Evolutionary conservation across 1,284 basidiomycete genomes (phyloP), one percentile per base, ranked within the genome.

Genomic region (Ceratobasidium sp.): DNA sequence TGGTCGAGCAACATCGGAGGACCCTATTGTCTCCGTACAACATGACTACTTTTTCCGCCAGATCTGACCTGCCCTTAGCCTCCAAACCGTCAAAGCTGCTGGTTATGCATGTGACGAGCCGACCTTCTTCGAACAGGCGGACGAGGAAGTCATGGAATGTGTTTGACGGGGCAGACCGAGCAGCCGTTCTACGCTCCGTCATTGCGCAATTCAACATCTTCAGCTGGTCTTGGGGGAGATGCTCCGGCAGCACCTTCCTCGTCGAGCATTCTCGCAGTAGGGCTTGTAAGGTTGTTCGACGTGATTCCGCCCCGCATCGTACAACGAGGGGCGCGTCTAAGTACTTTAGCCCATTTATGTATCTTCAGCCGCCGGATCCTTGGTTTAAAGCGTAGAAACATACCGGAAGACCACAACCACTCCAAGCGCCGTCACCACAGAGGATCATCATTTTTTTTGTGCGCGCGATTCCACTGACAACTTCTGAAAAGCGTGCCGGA

Each of bases 71-170:
- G 14, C 2, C n/a, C 16, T 8, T 12, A 27, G 38, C 41, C 14
- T 74, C 70, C n/a, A 64, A 4, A 3, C 41, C 70, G 46, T 74
- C 70, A n/a, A 74, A 62, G 44, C 57, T 64, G 2, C 57, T 62
- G 5, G 70, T 60, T 3, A 74, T n/a, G 20, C 41, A 59, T 5
- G 10, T 30, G 27, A 30, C 27, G 16, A 20, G 23, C 41, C 44
- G 64, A 44, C 44, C n/a, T 35, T 23, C 38, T 55, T 30, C n/a
- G 35, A 38, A 8, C 14, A 8, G 59, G 18, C 46, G 18, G 48
- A 16, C 23, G 5, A 33, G 8, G 35, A 27, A 46, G 55, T 60
- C 35, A 2, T 46, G 38, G n/a, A 71, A 48, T 23, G 3, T 30
- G 55, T 27, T 27, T 14, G 3, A 16, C 30, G 7, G 35, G 30